Percentiles rank a stretch among this genome's conserved stretches.
phyloP scores from a whole-genome alignment of 805 yeast genomes.

The Hanseniaspora occidentalis region DNA sequence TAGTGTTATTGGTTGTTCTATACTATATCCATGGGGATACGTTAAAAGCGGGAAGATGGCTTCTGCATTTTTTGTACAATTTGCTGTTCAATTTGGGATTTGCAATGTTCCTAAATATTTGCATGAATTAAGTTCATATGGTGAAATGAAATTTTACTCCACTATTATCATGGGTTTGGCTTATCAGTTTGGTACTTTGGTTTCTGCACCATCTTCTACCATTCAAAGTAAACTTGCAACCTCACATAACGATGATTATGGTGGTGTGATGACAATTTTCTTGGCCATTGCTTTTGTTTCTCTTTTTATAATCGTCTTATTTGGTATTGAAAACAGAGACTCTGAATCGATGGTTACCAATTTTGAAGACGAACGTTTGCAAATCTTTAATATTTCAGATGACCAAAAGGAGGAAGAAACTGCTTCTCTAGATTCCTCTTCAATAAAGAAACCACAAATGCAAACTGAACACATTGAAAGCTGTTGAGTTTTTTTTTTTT shows the following conservation, averaged over 20 bases:
- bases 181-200: conserved; percentile 58
- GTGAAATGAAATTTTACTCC: conserved; percentile 30
- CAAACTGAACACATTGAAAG: too few species aligned
- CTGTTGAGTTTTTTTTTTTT: too few species aligned
- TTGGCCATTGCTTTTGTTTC: conserved; percentile 50
- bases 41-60: conserved; percentile 34
- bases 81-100: conserved; percentile 59
- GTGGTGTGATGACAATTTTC: conserved; percentile 54
- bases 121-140: conserved; percentile 47
- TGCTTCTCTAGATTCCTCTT: too few species aligned
- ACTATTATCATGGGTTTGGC: conserved; percentile 52
- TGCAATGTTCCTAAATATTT: conserved; percentile 54
- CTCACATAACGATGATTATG: conserved; percentile 34
- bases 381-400: too few species aligned
- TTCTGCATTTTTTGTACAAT: conserved; percentile 49
- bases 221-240: conserved; percentile 53
- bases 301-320: conserved; percentile 33
- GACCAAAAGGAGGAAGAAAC: too few species aligned
- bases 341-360: too few species aligned
- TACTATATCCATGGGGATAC: conserved; percentile 54
- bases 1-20: conserved; percentile 44
- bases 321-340: conserved; percentile 50
- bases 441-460: too few species aligned
- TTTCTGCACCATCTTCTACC: conserved; percentile 56
- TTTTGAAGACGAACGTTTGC: too few species aligned